These are phyloP conservation scores for Mycena sanguinolenta DNA, from an alignment of 768 basidiomycete species.

Conservation along the genomic window DNA sequence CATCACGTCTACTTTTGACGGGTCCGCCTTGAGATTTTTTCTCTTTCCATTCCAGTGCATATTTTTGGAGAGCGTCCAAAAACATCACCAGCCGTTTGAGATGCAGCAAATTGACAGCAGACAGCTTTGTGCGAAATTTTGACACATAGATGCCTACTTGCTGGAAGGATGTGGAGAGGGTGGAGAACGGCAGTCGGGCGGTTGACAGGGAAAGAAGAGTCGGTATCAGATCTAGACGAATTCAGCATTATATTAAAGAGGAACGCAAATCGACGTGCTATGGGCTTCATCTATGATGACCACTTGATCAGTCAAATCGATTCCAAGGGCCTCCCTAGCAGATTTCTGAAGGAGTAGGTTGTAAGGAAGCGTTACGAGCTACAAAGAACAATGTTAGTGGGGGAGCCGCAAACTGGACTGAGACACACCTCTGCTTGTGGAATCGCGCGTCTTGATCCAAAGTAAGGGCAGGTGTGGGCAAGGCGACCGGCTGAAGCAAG, in stretches of 20 bases:
- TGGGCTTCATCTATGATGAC: slow-evolving; percentile 97
- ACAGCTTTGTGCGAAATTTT: slow-evolving; percentile 84
- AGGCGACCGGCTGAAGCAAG: slow-evolving; percentile 80
- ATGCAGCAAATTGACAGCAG: slow-evolving; percentile 79
- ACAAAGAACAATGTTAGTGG: slow-evolving; percentile 7
- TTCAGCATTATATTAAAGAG: background rate
- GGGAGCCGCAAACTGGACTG: background rate
- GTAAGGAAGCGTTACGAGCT: slow-evolving; percentile 95
- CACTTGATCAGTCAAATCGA: slow-evolving; percentile 86
- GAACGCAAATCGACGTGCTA: slow-evolving; percentile 67
- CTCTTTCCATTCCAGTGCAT: slow-evolving; percentile 68
- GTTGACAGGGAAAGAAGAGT: slow-evolving; percentile 91
- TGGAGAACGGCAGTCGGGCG: slow-evolving; percentile 67
- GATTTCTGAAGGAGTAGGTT: slow-evolving; percentile 88
- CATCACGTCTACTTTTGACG: slow-evolving; percentile 66
- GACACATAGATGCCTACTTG: slow-evolving; percentile 85
- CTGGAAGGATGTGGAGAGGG: slow-evolving; percentile 71
- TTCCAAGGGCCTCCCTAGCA: slow-evolving; percentile 89
- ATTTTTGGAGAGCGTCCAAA: slow-evolving; percentile 76
- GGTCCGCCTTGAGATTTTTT: slow-evolving; percentile 39
- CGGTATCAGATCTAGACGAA: slow-evolving; percentile 80
- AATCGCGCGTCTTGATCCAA: slow-evolving; percentile 89
- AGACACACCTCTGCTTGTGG: slow-evolving; percentile 85
- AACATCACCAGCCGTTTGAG: slow-evolving; percentile 84
- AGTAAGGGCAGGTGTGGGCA: slow-evolving; percentile 89